These are phyloP conservation scores for Chernovozyma aurita DNA, from an alignment of 1,139 yeast genomes.

Conservation along the genomic window DNA sequence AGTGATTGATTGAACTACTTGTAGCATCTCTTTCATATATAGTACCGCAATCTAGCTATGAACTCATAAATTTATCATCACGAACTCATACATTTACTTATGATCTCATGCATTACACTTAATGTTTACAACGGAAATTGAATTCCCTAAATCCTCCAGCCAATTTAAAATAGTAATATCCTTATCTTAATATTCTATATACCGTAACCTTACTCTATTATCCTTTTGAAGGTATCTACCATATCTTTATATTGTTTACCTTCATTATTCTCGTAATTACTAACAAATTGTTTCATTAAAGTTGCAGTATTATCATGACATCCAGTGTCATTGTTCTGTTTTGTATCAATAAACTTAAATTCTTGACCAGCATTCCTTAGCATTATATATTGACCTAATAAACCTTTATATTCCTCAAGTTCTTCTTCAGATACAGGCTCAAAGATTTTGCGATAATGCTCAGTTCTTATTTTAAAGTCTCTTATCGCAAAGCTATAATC, in stretches of 20 bases:
- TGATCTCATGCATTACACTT: too few species aligned
- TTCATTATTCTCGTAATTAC: constrained; percentile 27
- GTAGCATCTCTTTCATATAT: too few species aligned
- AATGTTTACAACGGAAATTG: too few species aligned
- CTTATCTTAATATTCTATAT: too few species aligned
- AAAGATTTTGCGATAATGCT: constrained; percentile 51
- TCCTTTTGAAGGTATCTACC: constrained; percentile 25
- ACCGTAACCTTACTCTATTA: too few species aligned
- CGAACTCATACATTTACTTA: too few species aligned
- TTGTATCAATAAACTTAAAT: constrained; percentile 13
- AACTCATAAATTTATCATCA: too few species aligned
- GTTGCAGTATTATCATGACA: background rate
- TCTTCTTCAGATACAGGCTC: constrained; percentile 51
- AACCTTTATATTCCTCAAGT: constrained; percentile 30
- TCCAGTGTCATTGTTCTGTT: constrained; percentile 8
- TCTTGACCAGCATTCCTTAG: constrained; percentile 46
- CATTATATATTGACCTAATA: constrained; percentile 32
- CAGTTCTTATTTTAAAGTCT: constrained; percentile 58
- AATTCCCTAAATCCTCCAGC: background rate
- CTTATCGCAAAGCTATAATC: constrained; percentile 48
- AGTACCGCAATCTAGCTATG: too few species aligned
- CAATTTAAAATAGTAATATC: background rate
- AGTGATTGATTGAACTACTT: too few species aligned
- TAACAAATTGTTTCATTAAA: constrained; percentile 20
- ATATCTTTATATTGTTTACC: constrained; percentile 30